These are phyloP conservation scores for Raphanus sativus DNA, from an alignment of 345 rosid species.

Conservation along the genomic window DNA sequence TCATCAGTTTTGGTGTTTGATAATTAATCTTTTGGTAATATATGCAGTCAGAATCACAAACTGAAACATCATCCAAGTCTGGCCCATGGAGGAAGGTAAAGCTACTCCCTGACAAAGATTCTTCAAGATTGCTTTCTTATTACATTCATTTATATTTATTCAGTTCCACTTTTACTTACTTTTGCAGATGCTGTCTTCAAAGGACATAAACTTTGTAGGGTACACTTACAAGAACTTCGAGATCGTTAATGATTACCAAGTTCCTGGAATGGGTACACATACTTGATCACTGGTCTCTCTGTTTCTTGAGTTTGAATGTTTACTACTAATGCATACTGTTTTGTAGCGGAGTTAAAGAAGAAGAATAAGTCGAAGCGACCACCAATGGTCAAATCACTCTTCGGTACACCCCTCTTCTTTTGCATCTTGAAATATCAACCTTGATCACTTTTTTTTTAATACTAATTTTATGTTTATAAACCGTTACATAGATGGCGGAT, in stretches of 20 bases:
- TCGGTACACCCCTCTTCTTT: conserved; percentile 45
- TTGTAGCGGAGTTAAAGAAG: conserved; percentile 83
- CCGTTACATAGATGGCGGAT: conserved; percentile 16
- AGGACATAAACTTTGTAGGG: conserved; percentile 82
- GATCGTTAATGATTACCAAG: conserved; percentile 86
- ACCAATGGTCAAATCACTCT: conserved; percentile 79
- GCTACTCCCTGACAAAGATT: neutral
- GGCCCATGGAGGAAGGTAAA: conserved; percentile 93
- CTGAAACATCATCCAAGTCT: conserved; percentile 49
- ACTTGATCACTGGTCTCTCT: conserved; percentile 15
- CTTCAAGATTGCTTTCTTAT: neutral
- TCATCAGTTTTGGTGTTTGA: neutral
- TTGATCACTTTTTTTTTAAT: neutral
- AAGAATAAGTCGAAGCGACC: conserved; percentile 57
- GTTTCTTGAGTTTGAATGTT: neutral
- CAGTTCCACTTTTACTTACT: conserved; percentile 11
- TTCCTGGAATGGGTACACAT: conserved; percentile 77
- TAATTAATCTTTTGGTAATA: conserved; percentile 6
- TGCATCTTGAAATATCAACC: neutral
- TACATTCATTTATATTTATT: neutral
- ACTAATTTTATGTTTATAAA: neutral
- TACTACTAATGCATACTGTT: conserved; percentile 5
- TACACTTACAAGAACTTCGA: conserved; percentile 90
- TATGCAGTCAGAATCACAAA: conserved; percentile 48
- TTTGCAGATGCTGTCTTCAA: conserved; percentile 77